Evolutionary conservation across 2,329 filamentous ascomycete genomes (phyloP), one percentile per base, ranked within the genome.

Genomic region (Colletotrichum godetiae): DNA sequence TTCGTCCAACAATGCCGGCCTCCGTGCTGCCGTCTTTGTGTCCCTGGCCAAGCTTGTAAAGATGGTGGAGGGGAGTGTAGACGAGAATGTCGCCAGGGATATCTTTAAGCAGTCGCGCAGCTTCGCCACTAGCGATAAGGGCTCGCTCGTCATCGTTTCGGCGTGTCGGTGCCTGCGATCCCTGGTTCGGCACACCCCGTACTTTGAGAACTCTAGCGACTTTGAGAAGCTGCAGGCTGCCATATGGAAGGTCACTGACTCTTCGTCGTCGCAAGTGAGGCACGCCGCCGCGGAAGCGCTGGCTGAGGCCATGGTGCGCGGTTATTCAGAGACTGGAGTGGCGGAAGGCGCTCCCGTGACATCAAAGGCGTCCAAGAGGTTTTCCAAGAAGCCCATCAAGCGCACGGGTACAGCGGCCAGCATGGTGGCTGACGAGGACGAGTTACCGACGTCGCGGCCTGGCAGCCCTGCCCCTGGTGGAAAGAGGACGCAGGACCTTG

Each of bases 31-130:
- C 22, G 88, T 95, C 27, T 94, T 97, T 79, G 89, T 87, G 57
- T 91, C 95, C 0, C 83, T 98, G 61, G 91, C 90, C 55, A 95
- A 95, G 84, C 89, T 98, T 53, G 88, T 92, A 31, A 88, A 88
- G 72, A 96, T 95, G 81, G 90, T 98, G 33, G 89, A 90, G 68
- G 87, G 88, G 5, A 95, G 94, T 73, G 88, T 96, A 78, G 97
- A 99, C 77, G 97, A 99, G 82, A 87, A 86, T 67, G 88, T 95
- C 49, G 94, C 94, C n/a, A 91, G 95, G 79, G 95, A 98, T 81
- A 90, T 97, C 19, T 98, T 95, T 95, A 99, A 98, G 82, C 94
- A 96, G 81, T 93, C 92, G 31, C 92, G 97, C 75, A 94, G 88
- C 81, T 89, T 93, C 77, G 93, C 93, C 33, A 88, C 91, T 0